These are phyloP conservation scores for Pestalotiopsis fici DNA, from an alignment of 2,329 filamentous ascomycete genomes.

Conservation along the genomic window DNA sequence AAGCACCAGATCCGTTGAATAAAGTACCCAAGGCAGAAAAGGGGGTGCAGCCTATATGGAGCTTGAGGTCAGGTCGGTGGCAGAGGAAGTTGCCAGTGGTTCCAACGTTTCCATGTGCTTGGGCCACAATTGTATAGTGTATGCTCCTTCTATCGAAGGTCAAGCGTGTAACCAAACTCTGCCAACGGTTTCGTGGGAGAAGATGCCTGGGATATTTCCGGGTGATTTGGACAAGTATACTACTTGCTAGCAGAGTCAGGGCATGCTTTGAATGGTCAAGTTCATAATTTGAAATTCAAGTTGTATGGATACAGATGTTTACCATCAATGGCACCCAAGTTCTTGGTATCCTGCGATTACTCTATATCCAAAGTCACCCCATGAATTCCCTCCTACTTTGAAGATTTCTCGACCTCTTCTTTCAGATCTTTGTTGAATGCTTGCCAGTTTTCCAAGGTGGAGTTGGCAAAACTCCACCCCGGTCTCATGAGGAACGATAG, in stretches of 20 bases:
- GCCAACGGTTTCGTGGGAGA: not conserved
- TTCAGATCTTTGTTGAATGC: not conserved
- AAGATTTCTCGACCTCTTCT: not conserved
- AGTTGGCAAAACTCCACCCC: not conserved
- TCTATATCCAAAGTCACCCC: too few relatives aligned
- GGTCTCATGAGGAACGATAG: not conserved
- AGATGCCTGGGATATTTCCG: not conserved
- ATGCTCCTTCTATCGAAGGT: not conserved
- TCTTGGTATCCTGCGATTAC: too few relatives aligned
- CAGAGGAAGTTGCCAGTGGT: not conserved
- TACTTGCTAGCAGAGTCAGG: not conserved
- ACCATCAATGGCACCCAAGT: too few relatives aligned
- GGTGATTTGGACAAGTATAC: not conserved
- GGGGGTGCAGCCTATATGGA: not conserved
- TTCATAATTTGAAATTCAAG: not conserved
- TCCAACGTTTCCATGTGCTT: not conserved
- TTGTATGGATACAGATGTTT: not conserved
- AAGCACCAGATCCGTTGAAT: not conserved
- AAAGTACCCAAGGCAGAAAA: not conserved
- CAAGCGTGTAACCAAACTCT: too few relatives aligned
- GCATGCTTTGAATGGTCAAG: not conserved
- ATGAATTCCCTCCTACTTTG: not conserved
- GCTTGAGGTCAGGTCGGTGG: not conserved
- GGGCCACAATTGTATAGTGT: not conserved
- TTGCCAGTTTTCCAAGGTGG: not conserved